Evolutionary conservation across 2,329 filamentous ascomycete species (phyloP), one percentile per base, ranked within the genome.

Genomic region (Microcyclosporella mali): DNA sequence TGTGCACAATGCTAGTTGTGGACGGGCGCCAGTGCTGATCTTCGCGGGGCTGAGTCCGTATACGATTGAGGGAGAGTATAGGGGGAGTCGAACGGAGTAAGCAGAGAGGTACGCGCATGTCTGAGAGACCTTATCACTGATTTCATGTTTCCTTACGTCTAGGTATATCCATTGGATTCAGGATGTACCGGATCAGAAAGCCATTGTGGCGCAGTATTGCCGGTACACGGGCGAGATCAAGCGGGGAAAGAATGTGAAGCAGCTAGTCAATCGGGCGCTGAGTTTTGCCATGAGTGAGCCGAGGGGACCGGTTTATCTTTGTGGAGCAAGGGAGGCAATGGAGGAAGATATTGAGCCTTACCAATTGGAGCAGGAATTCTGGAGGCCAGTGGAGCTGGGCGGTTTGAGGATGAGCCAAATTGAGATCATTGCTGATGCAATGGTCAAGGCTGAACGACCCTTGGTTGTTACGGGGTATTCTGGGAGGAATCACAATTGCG

Each of bases 151-250:
- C n/a, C n/a, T n/a, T n/a, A n/a, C n/a, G n/a, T n/a, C n/a, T n/a
- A n/a, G n/a, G n/a, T 89, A 86, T 61, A 89, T 88, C 53, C 85
- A 90, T 62, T 90, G 85, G 84, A 83, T 89, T 25, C 85, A 90
- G 57, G 84, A 90, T 63, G 82, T 88, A 2, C 85, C 83, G 0
- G 84, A 90, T 56, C 86, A 90, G 63, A 86, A 84, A 62, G 76
- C 81, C 56, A 89, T 94, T 46, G 70, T 94, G 3, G 71, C 78
- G 0, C 88, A 94, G 67, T 94, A 94, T 65, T 94, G 88, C 62
- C 77, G 88, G 8, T 94, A 92, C 58, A 70, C 82, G 0, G 86
- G 75, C 3, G 88, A 94, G 68, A 81, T 94, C 64, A 89, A 88
- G 68, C 83, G 84, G 2, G 87, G 86, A 12, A 78, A 78, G 59